Conservation (phyloP, 2,329 filamentous ascomycete genomes). For the Trichophyton rubrum region DNA sequence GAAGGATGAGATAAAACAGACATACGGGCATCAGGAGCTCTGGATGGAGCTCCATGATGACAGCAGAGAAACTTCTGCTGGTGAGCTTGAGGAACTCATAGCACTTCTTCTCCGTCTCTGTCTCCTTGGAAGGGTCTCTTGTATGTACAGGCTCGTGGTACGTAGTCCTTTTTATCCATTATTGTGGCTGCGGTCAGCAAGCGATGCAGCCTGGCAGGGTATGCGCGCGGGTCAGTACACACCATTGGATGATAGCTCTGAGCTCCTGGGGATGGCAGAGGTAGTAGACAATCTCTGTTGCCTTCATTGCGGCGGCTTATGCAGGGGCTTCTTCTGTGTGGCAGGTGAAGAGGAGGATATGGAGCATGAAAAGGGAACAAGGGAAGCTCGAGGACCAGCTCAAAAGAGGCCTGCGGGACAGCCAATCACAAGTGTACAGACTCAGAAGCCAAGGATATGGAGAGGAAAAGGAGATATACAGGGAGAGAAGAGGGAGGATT, state of each 20-base stretch:
- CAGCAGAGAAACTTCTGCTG: constrained; percentile 81
- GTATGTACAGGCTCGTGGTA: constrained; percentile 92
- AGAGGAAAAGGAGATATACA: neutral
- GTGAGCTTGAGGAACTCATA: constrained; percentile 78
- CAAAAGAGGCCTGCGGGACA: constrained; percentile 1
- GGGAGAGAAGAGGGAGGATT: constrained; percentile 8
- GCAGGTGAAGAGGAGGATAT: neutral
- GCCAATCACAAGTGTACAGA: constrained; percentile 9
- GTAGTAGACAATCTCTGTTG: constrained; percentile 53
- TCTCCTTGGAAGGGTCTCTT: constrained; percentile 65
- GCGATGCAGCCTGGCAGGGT: neutral
- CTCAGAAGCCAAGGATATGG: neutral
- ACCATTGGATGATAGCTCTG: constrained; percentile 83
- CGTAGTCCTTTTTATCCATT: constrained; percentile 55
- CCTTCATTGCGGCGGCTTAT: constrained; percentile 24
- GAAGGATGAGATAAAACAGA: constrained; percentile 85
- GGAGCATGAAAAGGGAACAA: constrained; percentile 10
- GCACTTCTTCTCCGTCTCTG: constrained; percentile 61
- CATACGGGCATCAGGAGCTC: constrained; percentile 81
- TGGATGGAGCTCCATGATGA: constrained; percentile 91
- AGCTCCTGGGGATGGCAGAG: constrained; percentile 64
- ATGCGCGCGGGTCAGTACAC: constrained; percentile 20
- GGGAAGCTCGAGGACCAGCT: constrained; percentile 9
- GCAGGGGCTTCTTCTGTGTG: neutral
- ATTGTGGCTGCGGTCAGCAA: neutral